phyloP scores from a whole-genome alignment of 768 basidiomycete species.

The Leccinum incarnatum region DNA sequence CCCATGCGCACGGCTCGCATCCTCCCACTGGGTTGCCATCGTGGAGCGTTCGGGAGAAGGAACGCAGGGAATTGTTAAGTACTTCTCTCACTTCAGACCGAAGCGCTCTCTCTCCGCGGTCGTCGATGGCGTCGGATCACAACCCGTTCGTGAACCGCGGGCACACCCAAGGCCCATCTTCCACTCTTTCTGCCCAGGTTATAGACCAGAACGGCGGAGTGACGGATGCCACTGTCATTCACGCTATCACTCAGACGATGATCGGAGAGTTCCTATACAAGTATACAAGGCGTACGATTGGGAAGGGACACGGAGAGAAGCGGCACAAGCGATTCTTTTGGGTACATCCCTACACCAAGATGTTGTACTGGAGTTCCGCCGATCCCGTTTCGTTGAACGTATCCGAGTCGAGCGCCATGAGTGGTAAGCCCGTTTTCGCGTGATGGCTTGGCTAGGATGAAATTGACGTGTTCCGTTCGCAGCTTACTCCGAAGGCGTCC shows the following conservation, averaged over 20 bases:
- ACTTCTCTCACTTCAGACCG: constrained; percentile 70
- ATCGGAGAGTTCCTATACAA: constrained; percentile 99
- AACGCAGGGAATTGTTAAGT: constrained; percentile 59
- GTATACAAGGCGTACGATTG: constrained; percentile 87
- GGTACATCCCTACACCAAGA: constrained; percentile 99
- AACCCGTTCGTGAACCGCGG: constrained; percentile 46
- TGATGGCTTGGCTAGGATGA: constrained; percentile 5
- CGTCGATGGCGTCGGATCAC: constrained; percentile 80
- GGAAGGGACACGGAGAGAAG: constrained; percentile 86
- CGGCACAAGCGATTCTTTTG: constrained; percentile 97
- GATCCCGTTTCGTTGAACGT: constrained; percentile 90
- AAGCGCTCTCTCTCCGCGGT: constrained; percentile 68
- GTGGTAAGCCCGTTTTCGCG: constrained; percentile 60
- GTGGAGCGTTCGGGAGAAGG: constrained; percentile 49
- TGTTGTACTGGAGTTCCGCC: constrained; percentile 92
- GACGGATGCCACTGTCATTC: constrained; percentile 89
- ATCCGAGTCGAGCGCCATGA: constrained; percentile 92
- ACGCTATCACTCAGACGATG: constrained; percentile 99
- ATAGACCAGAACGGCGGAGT: constrained; percentile 36
- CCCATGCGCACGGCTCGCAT: constrained; percentile 47
- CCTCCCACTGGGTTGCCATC: constrained; percentile 44
- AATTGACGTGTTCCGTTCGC: constrained; percentile 7
- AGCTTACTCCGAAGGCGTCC: constrained; percentile 94
- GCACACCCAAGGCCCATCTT: constrained; percentile 31
- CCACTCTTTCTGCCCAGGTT: constrained; percentile 44